phyloP scores from a whole-genome alignment of 2,329 filamentous ascomycete species.

The Paraconiothyrium sp. region DNA sequence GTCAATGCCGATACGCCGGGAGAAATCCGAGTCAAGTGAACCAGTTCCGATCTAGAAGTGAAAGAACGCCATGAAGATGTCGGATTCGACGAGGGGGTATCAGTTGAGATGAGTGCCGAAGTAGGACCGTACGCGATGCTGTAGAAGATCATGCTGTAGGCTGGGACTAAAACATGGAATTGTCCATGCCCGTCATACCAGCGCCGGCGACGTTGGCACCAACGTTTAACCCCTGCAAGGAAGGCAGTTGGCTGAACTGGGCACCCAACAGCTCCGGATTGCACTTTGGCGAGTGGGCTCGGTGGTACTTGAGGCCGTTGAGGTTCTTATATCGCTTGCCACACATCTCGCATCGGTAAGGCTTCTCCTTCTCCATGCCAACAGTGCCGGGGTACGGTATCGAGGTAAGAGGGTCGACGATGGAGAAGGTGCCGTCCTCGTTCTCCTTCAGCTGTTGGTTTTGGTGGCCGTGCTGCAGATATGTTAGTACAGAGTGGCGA shows the following conservation, averaged over 20 bases:
- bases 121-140: conserved; percentile 20
- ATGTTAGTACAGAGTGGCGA: conserved; percentile 30
- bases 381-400: conserved; percentile 93
- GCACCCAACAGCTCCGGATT: conserved; percentile 74
- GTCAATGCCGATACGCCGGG: conserved; percentile 24
- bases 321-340: conserved; percentile 99
- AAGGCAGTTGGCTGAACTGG: conserved; percentile 21
- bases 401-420: conserved; percentile 95
- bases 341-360: conserved; percentile 95
- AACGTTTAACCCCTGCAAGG: conserved; percentile 39
- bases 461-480: conserved; percentile 81
- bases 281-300: conserved; percentile 80
- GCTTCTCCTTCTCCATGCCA: conserved; percentile 99
- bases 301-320: conserved; percentile 94
- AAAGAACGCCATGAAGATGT: conserved; percentile 33
- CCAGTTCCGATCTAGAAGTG: conserved; percentile 27
- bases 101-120: conserved; percentile 26
- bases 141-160: conserved; percentile 16
- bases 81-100: conserved; percentile 35
- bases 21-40: conserved; percentile 20
- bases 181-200: conserved; percentile 66
- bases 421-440: conserved; percentile 95
- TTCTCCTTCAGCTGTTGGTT: conserved; percentile 98
- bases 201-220: conserved; percentile 60
- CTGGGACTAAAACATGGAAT: conserved; percentile 56